phyloP scores from a whole-genome alignment of 2,329 filamentous ascomycete genomes.

The Pseudogymnoascus sp. region DNA sequence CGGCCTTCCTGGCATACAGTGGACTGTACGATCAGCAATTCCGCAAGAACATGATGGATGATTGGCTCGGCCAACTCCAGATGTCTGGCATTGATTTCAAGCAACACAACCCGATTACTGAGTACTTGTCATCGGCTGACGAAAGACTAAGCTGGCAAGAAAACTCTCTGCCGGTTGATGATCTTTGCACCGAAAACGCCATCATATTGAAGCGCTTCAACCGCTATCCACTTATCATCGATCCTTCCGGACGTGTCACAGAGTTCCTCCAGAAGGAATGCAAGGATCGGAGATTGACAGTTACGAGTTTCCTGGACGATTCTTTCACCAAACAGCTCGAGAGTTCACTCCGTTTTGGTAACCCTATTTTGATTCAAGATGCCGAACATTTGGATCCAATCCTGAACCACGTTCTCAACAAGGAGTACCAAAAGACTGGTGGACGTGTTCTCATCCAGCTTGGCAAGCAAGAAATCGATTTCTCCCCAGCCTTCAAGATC shows the following conservation, averaged over 20 bases:
- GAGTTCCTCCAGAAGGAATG: conserved; percentile 94
- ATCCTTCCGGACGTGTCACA: conserved; percentile 88
- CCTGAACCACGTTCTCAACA: conserved; percentile 97
- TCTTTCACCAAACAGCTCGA: conserved; percentile 97
- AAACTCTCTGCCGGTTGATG: conserved; percentile 86
- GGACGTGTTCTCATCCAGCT: conserved; percentile 97
- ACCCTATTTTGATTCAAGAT: conserved; percentile 96
- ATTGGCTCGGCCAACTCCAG: conserved; percentile 90
- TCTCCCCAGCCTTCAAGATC: conserved; percentile 91
- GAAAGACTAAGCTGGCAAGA: conserved; percentile 93
- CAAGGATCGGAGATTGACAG: conserved; percentile 85
- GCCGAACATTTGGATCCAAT: conserved; percentile 96
- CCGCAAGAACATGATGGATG: conserved; percentile 94
- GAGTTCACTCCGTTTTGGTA: conserved; percentile 93
- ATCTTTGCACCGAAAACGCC: conserved; percentile 96
- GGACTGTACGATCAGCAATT: conserved; percentile 98
- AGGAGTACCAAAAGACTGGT: conserved; percentile 97
- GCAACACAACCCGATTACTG: conserved; percentile 85
- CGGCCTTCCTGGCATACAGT: conserved; percentile 92
- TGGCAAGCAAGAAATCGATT: conserved; percentile 97
- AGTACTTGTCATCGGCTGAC: conserved; percentile 94
- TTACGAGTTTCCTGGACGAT: conserved; percentile 96
- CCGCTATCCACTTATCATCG: conserved; percentile 94
- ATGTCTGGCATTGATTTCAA: conserved; percentile 93
- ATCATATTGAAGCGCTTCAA: conserved; percentile 98